Evolutionary conservation across 1,284 basidiomycete species (phyloP).

Genomic region (Psilocybe mexicana): DNA sequence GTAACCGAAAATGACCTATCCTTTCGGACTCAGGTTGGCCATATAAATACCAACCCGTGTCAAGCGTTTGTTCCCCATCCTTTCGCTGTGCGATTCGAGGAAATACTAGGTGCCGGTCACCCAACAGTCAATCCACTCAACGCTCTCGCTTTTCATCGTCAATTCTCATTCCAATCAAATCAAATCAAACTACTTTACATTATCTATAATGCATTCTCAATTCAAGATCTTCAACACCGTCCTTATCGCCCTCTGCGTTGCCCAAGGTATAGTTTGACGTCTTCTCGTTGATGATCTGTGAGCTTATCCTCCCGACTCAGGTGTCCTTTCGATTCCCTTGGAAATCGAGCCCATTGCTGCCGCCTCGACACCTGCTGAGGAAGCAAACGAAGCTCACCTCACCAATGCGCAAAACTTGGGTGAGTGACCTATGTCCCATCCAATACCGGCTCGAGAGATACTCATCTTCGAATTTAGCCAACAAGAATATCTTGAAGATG

Average conservation of each 20-base stretch:
- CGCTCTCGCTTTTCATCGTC: background rate
- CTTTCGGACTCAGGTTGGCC: too few species aligned
- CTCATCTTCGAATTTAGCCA: background rate
- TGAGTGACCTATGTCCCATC: background rate
- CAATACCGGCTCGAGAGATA: background rate
- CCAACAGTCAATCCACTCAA: background rate
- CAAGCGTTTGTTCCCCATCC: background rate
- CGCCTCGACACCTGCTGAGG: background rate
- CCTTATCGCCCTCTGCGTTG: background rate
- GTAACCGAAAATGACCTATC: too few species aligned
- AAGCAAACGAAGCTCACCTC: background rate
- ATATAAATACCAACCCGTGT: background rate
- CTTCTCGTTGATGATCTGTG: background rate
- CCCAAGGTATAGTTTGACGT: background rate
- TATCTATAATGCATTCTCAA: conserved; percentile 1
- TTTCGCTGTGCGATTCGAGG: conserved; percentile 1
- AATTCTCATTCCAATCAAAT: background rate
- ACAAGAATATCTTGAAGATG: conserved; percentile 1
- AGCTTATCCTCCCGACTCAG: background rate
- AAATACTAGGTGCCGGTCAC: background rate
- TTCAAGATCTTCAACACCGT: background rate
- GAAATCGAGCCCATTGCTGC: background rate
- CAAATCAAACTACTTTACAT: background rate
- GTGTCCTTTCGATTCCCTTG: background rate
- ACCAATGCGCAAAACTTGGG: background rate